These are phyloP conservation scores for Collybiopsis luxurians DNA, from an alignment of 768 basidiomycete genomes.

Conservation along the genomic window DNA sequence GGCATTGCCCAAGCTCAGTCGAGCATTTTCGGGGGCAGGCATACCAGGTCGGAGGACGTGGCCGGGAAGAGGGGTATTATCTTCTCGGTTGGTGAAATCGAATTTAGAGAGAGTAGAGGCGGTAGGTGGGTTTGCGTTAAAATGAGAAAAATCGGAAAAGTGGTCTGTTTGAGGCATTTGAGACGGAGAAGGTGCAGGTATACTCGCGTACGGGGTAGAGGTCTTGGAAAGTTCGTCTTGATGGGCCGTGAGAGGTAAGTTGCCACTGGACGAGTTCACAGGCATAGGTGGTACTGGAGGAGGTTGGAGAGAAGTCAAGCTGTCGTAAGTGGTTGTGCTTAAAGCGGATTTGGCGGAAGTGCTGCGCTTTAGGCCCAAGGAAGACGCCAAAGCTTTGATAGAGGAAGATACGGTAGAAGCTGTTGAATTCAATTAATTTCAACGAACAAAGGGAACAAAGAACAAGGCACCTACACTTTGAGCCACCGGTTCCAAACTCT, in stretches of 20 bases:
- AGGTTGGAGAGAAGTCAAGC: neutral
- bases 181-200: conserved; percentile 27
- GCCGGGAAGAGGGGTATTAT: conserved; percentile 54
- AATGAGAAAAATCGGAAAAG: conserved; percentile 43
- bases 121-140: conserved; percentile 15
- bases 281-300: neutral
- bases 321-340: conserved; percentile 4
- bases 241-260: neutral
- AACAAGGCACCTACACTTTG: conserved; percentile 53
- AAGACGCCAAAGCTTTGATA: conserved; percentile 72
- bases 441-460: conserved; percentile 11
- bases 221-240: conserved; percentile 36
- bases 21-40: conserved; percentile 59
- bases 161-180: conserved; percentile 45
- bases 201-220: conserved; percentile 42
- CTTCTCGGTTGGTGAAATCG: conserved; percentile 28
- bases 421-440: conserved; percentile 21
- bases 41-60: conserved; percentile 53
- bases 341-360: conserved; percentile 28
- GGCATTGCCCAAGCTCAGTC: conserved; percentile 50
- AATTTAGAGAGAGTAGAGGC: conserved; percentile 16
- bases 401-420: conserved; percentile 68
- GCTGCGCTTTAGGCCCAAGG: conserved; percentile 65
- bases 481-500: conserved; percentile 71
- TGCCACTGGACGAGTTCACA: neutral